Evolutionary conservation across 2,329 filamentous ascomycete species (phyloP), one percentile per base, ranked within the genome.

Genomic region (Arthrobotrys sphaeroides): DNA sequence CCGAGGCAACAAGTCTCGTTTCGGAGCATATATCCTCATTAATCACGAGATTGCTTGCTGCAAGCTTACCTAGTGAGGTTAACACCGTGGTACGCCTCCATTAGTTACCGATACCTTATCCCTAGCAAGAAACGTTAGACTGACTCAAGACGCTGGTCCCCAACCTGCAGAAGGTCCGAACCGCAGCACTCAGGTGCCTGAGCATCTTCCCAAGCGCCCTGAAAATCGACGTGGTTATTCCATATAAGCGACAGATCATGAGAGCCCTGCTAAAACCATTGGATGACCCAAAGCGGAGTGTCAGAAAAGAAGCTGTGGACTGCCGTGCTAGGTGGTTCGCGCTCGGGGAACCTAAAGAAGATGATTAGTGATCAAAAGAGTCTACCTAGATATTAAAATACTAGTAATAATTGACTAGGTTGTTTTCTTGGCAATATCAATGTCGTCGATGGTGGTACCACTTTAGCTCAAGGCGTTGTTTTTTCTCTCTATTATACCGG

Each of bases 231-330:
- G 84, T 85, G 0, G 83, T 90, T 5, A 80, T 90, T 16, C 85
- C 87, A 6, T 87, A 87, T 70, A 85, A 88, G 78, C 83, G 83
- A 55, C 84, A 86, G 55, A 88, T 90, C 6, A 83, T 89, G 53
- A 86, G 86, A 79, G 84, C 85, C 20, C 81, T 91, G 78, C 83
- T 84, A 47, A 81, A 79, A 13, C 85, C 87, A 24, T 80, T 91
- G 77, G 89, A 91, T 82, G 89, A 91, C 81, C 83, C 83, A 31
- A 90, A 88, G 82, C 83, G 89, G 76, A 85, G 85, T 80, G 89
- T 91, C 7, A 84, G 89, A 43, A 86, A 87, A 77, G 87, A 88
- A 72, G 79, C 78, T 5, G 78, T 80, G 9, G 76, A 79, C 51
- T 79, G 78, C 64, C 66, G 79, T 26, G 75, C 75, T 2, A 78